These are phyloP conservation scores for Gnomoniopsis sp. DNA, from an alignment of 2,329 filamentous ascomycete species.

Conservation along the genomic window DNA sequence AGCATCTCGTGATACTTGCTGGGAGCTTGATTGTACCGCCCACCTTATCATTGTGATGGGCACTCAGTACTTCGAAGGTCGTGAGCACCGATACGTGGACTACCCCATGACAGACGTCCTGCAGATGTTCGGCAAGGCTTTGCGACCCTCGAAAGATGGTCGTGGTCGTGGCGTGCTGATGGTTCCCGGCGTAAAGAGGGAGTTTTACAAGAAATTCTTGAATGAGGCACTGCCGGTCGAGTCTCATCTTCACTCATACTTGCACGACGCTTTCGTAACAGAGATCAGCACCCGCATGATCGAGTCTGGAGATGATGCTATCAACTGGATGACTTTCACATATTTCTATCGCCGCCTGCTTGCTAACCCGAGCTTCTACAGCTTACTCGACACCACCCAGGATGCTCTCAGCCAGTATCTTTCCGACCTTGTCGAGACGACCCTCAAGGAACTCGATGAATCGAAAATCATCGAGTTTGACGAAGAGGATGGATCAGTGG, in stretches of 20 bases:
- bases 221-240: slow-evolving; percentile 95
- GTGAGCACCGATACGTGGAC: slow-evolving; percentile 95
- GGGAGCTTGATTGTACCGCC: slow-evolving; percentile 85
- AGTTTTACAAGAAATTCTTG: slow-evolving; percentile 98
- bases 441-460: slow-evolving; percentile 83
- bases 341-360: slow-evolving; percentile 96
- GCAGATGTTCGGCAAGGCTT: slow-evolving; percentile 96
- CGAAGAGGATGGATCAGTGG: slow-evolving; percentile 85
- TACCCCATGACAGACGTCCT: slow-evolving; percentile 91
- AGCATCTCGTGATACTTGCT: slow-evolving; percentile 81
- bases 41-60: slow-evolving; percentile 96
- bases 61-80: slow-evolving; percentile 94
- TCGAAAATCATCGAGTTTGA: slow-evolving; percentile 96
- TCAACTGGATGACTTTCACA: slow-evolving; percentile 97
- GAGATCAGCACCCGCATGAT: slow-evolving; percentile 97
- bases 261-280: slow-evolving; percentile 94
- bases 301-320: slow-evolving; percentile 90
- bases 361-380: slow-evolving; percentile 96
- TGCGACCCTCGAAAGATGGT: slow-evolving; percentile 74
- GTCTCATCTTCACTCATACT: slow-evolving; percentile 84
- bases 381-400: slow-evolving; percentile 80
- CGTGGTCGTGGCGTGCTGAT: slow-evolving; percentile 90
- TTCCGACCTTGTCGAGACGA: slow-evolving; percentile 91
- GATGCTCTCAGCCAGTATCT: slow-evolving; percentile 92
- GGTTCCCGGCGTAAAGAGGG: slow-evolving; percentile 89